These are phyloP conservation scores for Pascua guehoae DNA, from an alignment of 1,284 basidiomycete genomes.

Conservation along the genomic window DNA sequence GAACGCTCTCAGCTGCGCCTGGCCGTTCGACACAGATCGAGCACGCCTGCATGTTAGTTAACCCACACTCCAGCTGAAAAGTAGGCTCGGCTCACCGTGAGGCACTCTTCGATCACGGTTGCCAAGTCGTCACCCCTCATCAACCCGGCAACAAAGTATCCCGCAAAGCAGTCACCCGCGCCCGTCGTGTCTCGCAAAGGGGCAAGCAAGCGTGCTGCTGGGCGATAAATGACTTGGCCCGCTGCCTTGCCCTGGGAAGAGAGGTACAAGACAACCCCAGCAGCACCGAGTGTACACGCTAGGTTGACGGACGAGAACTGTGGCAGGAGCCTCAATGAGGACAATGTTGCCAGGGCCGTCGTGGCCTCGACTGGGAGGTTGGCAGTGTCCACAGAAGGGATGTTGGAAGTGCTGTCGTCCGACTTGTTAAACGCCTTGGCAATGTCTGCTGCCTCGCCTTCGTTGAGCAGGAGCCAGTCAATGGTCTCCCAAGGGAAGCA, in stretches of 20 bases:
- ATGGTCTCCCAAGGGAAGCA: conserved; percentile 52
- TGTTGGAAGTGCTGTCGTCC: too few relatives aligned
- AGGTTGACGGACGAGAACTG: conserved; percentile 1
- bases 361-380: background rate
- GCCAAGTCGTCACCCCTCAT: conserved; percentile 24
- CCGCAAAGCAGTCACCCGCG: conserved; percentile 49
- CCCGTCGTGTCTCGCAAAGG: conserved; percentile 47
- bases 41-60: background rate
- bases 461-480: conserved; percentile 56
- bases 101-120: conserved; percentile 5
- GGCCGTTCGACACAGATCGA: conserved; percentile 10
- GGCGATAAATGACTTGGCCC: conserved; percentile 18
- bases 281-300: conserved; percentile 6
- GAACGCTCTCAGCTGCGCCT: conserved; percentile 9
- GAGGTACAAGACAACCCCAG: conserved; percentile 37
- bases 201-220: conserved; percentile 33
- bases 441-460: conserved; percentile 50
- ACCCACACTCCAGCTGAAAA: too few relatives aligned
- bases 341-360: conserved; percentile 7
- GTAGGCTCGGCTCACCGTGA: background rate
- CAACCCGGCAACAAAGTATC: conserved; percentile 46
- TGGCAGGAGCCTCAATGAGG: background rate
- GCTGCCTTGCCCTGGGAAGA: background rate
- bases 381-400: background rate
- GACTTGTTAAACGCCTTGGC: background rate